Evolutionary conservation across 2,329 filamentous ascomycete species (phyloP).

Genomic region (Phyllosticta capitalensis): DNA sequence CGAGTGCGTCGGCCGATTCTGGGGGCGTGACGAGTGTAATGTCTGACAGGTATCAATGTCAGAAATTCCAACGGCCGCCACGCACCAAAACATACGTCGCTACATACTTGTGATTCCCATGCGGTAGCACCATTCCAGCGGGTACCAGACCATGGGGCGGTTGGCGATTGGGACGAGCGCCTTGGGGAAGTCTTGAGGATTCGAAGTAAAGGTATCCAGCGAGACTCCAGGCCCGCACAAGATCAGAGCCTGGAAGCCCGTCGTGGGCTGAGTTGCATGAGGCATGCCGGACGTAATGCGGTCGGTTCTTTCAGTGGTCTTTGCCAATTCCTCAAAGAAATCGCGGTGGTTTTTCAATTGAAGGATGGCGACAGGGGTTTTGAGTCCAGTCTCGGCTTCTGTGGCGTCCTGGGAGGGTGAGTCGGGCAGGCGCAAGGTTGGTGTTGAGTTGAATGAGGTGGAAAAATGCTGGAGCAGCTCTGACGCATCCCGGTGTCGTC

Average conservation of each 20-base stretch:
- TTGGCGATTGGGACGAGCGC: conserved; percentile 76
- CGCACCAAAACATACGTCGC: background rate
- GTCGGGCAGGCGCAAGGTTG: background rate
- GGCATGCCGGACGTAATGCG: conserved; percentile 46
- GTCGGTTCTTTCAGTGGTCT: background rate
- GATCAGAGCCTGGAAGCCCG: conserved; percentile 74
- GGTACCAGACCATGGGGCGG: conserved; percentile 83
- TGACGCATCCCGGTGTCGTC: background rate
- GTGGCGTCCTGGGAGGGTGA: background rate
- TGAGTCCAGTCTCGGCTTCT: background rate
- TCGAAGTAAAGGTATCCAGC: conserved; percentile 73
- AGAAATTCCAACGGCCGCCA: background rate
- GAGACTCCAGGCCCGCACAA: conserved; percentile 75
- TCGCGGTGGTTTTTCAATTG: background rate
- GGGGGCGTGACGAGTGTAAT: conserved; percentile 49
- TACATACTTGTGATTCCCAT: conserved; percentile 64
- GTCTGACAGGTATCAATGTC: conserved; percentile 22
- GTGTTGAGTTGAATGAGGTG: background rate
- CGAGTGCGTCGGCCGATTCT: conserved; percentile 55
- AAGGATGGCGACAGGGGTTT: background rate
- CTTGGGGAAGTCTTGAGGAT: conserved; percentile 71
- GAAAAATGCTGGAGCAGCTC: background rate
- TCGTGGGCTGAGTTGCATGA: conserved; percentile 64
- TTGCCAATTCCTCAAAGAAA: background rate
- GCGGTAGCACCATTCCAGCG: conserved; percentile 74